Base-by-base conservation (phyloP, 805 yeast species). In the Schwanniomyces pseudopolymorphus region DNA sequence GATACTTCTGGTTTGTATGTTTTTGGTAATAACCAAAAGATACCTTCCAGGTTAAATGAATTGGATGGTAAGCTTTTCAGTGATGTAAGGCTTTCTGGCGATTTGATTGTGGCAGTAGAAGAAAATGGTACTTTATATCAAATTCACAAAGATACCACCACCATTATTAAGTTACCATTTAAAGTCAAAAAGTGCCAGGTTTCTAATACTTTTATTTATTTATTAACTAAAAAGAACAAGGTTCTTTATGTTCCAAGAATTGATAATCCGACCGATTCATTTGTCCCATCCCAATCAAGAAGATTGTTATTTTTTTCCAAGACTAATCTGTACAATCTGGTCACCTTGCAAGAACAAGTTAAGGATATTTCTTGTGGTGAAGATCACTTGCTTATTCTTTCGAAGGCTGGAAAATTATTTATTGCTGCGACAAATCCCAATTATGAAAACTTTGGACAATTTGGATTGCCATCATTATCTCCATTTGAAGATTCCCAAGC, bases 391-490 rank as follows among this genome's bases (percentile, higher is more conserved):
- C 74, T 87, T n/a, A 59, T 86, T 3, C 60, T 87, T 33, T 75
- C 89, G 0, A 67, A 74, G 33, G 58, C 72, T 9, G 90, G 91
- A 0, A 72, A 80, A 27, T 83, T 87, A 0, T 85, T 75, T 52
- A 71, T 87, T 1, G 71, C 81, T 9, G 77, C 87, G 13, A 82
- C 95, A 0, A 86, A 86, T 0, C 13, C 22, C 11, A 22, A 3
- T 8, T n/a, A 20, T 22, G 50, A 64, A 2, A 53, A 58, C 11
- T 61, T 69, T n/a, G 98, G 98, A 3, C 97, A 94, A 67, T 88
- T 79, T 65, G 98, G 97, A 16, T 63, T 89, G 13, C 94, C 96
- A 1, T 65, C 70, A 11, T 79, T 73, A 52, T 81, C 96, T 1
- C 91, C 87, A 46, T 82, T 82, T 57, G 80, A 63, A 4, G 75